Evolutionary conservation across 164 flowering plant genomes (phyloP), one percentile per base, ranked within the genome.

Genomic region (Tetracentron sinense): DNA sequence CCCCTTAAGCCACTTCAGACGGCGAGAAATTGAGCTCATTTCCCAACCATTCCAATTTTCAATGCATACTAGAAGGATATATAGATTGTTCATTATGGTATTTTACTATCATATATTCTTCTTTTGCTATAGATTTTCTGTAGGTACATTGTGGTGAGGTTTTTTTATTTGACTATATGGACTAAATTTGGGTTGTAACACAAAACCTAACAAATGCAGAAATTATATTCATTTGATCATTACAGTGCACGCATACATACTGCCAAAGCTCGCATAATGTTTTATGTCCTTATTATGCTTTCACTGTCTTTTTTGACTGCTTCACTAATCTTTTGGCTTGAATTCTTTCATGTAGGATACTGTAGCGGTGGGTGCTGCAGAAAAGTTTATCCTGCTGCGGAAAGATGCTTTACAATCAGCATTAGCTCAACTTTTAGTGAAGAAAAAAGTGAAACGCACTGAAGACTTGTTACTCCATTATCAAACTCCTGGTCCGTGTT

Each of bases 361-460:
- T 66, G 67, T 75, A 31, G 74, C 76, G 64, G 70, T 44, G 65
- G 96, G 97, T 27, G 94, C 75, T 75, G 90, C 95, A 11, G 99
- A 91, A 73, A 78, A 83, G 68, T 85, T 75, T 75, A 77, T 94
- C 31, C 44, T 82, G 62, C 80, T 60, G 12, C 79, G 58, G 46
- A 85, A 81, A 70, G 73, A 67, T 69, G 74, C 76, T 50, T 50
- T 94, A 35, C 80, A 79, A 69, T 62, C 81, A 22, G 90, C 94
- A 75, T 63, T 94, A 20, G 85, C 87, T 2, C 63, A 60, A 61
- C 60, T 89, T 58, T 74, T 85, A 57, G 80, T 65, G 65, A 81
- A 61, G 60, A 81, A 79, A 69, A 82, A 83, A 67, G 89, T 82
- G 66, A 82, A 85, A 72, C 14, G 58, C 35, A 48, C 83, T 42